Conservation (phyloP, 805 yeast species). For the Yamadazyma takamatsuzukensis region DNA sequence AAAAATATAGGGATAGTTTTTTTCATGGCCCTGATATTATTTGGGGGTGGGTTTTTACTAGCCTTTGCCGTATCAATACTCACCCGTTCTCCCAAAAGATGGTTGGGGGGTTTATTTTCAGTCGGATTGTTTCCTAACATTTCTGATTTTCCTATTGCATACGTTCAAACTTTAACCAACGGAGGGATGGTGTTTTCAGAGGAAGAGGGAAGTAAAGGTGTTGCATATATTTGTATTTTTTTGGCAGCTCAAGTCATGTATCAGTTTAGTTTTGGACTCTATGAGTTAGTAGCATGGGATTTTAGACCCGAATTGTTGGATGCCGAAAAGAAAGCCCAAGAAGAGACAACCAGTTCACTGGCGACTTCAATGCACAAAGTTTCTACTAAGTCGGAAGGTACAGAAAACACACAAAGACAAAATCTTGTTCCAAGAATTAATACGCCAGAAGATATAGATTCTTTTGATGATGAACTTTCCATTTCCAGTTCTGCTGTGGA, state of each 20-base stretch:
- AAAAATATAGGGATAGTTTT: constrained; percentile 65
- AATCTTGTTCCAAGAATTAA: background rate
- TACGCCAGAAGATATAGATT: constrained; percentile 1
- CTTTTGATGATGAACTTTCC: constrained; percentile 6
- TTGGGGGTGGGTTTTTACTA: constrained; percentile 45
- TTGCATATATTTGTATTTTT: constrained; percentile 79
- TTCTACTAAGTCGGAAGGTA: background rate
- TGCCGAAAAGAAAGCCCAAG: constrained; percentile 10
- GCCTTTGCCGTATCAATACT: constrained; percentile 41
- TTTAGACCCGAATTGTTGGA: constrained; percentile 42
- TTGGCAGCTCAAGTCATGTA: constrained; percentile 62
- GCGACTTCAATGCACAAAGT: background rate
- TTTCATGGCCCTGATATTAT: constrained; percentile 47
- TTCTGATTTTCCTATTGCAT: constrained; percentile 83
- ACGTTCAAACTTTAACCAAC: constrained; percentile 65
- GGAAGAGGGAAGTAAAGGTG: constrained; percentile 67
- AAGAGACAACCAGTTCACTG: background rate
- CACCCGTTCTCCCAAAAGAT: constrained; percentile 62
- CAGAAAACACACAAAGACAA: background rate
- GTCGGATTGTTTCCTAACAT: constrained; percentile 78
- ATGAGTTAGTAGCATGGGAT: constrained; percentile 66
- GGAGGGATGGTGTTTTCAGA: constrained; percentile 53
- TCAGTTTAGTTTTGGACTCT: constrained; percentile 76
- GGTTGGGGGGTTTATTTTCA: constrained; percentile 73
- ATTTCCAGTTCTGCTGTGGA: constrained; percentile 10